Conservation (phyloP, 371 early-diverging fungal genomes). For the Parasitella parasitica region DNA sequence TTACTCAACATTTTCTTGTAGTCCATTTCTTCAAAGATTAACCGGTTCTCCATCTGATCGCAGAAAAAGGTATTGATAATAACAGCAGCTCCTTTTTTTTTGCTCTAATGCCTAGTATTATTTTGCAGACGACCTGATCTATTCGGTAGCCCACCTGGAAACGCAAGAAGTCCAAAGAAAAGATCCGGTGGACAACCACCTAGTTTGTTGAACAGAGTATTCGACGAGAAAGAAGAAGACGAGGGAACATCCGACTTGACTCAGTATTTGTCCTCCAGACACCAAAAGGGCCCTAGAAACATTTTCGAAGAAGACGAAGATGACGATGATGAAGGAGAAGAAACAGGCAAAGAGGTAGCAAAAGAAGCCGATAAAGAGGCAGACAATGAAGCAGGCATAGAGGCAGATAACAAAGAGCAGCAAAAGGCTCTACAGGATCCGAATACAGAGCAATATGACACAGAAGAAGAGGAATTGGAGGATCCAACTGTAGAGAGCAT, state of each 20-base stretch:
- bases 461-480: background rate
- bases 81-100: too few species aligned
- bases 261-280: background rate
- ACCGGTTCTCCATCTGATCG: background rate
- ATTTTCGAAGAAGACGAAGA: slow-evolving; percentile 7
- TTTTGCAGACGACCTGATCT: slow-evolving; percentile 7
- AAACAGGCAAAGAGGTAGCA: background rate
- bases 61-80: slow-evolving; percentile 10
- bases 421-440: background rate
- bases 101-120: background rate
- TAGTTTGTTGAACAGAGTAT: background rate
- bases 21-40: background rate
- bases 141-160: slow-evolving; percentile 7
- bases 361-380: background rate
- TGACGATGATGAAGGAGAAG: background rate
- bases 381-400: background rate
- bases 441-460: background rate
- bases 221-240: background rate
- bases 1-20: background rate
- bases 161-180: background rate
- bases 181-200: slow-evolving; percentile 5
- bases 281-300: background rate
- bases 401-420: background rate
- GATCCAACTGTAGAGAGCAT: background rate
- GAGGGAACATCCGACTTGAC: background rate